A percentile compares a stretch with the other conserved stretches of the same genome.
Evolutionary conservation across 2,329 filamentous ascomycete genomes (phyloP).

Genomic region (Xylaria multiplex): DNA sequence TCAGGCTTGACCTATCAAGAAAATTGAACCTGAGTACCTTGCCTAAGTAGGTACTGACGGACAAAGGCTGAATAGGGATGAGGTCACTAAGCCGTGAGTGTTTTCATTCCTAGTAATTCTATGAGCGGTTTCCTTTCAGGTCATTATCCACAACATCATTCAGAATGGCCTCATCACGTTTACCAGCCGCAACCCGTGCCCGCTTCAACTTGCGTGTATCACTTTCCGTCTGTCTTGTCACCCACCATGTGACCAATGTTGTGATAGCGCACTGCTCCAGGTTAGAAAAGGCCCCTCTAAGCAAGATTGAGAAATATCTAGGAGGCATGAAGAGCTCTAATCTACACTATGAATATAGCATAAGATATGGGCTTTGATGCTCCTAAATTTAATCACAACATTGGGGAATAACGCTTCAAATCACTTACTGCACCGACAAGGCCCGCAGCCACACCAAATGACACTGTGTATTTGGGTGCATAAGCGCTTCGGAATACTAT

Average conservation of each 20-base stretch:
- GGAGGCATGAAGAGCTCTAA: neutral
- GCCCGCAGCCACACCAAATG: constrained; percentile 57
- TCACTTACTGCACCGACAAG: constrained; percentile 51
- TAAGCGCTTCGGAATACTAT: constrained; percentile 55
- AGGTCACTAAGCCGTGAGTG: neutral
- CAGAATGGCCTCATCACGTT: constrained; percentile 54
- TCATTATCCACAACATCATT: constrained; percentile 56
- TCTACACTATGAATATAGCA: neutral
- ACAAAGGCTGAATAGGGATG: neutral
- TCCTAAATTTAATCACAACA: neutral
- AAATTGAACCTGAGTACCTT: no score
- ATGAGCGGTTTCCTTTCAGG: constrained; percentile 39
- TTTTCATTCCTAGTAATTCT: neutral
- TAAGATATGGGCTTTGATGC: no score
- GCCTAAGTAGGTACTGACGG: no score
- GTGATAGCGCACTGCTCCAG: constrained; percentile 52
- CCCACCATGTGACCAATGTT: constrained; percentile 55
- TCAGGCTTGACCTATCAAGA: no score
- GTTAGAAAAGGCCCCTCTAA: constrained; percentile 6
- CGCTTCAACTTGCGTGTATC: constrained; percentile 58
- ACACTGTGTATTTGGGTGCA: constrained; percentile 56
- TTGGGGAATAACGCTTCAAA: neutral
- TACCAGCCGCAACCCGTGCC: constrained; percentile 54
- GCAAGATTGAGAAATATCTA: neutral
- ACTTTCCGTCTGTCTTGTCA: constrained; percentile 55